Conservation (phyloP, 495 filamentous ascomycete genomes). For the Aspergillus leporis region DNA sequence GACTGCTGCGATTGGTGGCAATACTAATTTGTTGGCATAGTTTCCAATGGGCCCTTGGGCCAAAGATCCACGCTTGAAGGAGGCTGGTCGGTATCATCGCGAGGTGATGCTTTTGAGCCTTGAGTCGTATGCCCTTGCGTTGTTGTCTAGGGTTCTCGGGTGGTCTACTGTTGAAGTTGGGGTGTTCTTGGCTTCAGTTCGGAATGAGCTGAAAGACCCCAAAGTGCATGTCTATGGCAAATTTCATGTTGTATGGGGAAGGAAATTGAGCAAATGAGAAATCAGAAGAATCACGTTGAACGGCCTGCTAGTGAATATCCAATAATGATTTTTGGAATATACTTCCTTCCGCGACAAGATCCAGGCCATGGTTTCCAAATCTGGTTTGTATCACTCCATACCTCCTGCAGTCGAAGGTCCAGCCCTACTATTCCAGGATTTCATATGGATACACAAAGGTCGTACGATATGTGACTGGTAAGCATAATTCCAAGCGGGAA, state of each 20-base stretch:
- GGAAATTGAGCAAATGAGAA: not conserved
- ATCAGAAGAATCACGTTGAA: not conserved
- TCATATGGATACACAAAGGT: too few relatives aligned
- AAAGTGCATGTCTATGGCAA: not conserved
- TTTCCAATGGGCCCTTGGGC: not conserved
- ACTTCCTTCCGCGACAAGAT: too few relatives aligned
- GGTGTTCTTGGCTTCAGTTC: not conserved
- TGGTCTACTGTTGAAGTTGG: not conserved
- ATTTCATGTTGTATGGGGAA: not conserved
- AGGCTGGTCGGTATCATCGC: not conserved
- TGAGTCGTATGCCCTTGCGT: not conserved
- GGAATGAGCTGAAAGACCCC: not conserved
- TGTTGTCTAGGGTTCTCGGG: not conserved
- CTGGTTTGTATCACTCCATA: too few relatives aligned
- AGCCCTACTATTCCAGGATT: too few relatives aligned
- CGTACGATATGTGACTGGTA: too few relatives aligned
- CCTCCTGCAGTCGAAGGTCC: too few relatives aligned
- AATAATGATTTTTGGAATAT: too few relatives aligned
- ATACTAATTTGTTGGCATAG: not conserved
- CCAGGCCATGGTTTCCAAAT: too few relatives aligned
- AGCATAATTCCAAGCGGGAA: too few relatives aligned
- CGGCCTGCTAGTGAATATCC: not conserved
- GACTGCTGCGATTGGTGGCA: too few relatives aligned
- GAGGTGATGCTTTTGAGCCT: not conserved
- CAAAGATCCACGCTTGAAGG: not conserved